These are phyloP conservation scores for Leptomonas seymouri DNA, from an alignment of 208 protist species.

Conservation along the genomic window DNA sequence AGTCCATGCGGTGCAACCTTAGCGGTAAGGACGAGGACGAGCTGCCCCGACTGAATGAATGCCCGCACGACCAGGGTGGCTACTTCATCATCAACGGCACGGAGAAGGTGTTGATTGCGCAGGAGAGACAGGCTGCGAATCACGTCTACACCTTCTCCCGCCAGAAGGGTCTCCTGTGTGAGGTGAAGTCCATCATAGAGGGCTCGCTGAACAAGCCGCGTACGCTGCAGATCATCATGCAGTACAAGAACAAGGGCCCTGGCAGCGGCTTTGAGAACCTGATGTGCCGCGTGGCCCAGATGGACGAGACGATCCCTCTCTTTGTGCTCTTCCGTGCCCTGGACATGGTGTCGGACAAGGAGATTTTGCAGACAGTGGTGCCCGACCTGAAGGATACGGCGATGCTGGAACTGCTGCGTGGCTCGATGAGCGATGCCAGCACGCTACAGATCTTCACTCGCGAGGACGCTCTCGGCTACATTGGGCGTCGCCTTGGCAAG, in stretches of 20 bases:
- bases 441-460: slow-evolving; percentile 92
- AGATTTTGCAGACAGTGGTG: slow-evolving; percentile 95
- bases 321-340: slow-evolving; percentile 98
- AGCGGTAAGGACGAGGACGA: slow-evolving; percentile 91
- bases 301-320: slow-evolving; percentile 83
- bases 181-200: slow-evolving; percentile 96
- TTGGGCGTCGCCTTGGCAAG: slow-evolving; percentile 89
- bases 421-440: slow-evolving; percentile 94
- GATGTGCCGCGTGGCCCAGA: slow-evolving; percentile 93
- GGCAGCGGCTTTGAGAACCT: slow-evolving; percentile 89
- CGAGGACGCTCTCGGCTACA: slow-evolving; percentile 96
- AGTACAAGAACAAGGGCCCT: slow-evolving; percentile 93
- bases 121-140: slow-evolving; percentile 98
- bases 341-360: slow-evolving; percentile 95
- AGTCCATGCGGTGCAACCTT: slow-evolving; percentile 97
- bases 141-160: slow-evolving; percentile 97
- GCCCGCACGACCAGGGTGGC: slow-evolving; percentile 98
- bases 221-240: slow-evolving; percentile 95
- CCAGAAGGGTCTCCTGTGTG: slow-evolving; percentile 91
- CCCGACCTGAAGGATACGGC: slow-evolving; percentile 83
- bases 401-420: slow-evolving; percentile 87
- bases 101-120: slow-evolving; percentile 98
- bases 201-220: slow-evolving; percentile 84
- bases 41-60: slow-evolving; percentile 96
- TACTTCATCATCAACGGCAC: slow-evolving; percentile 99